Percentiles rank a stretch among this genome's conserved stretches.
Conservation (phyloP, 345 rosid genomes). For the Salix udensis region DNA sequence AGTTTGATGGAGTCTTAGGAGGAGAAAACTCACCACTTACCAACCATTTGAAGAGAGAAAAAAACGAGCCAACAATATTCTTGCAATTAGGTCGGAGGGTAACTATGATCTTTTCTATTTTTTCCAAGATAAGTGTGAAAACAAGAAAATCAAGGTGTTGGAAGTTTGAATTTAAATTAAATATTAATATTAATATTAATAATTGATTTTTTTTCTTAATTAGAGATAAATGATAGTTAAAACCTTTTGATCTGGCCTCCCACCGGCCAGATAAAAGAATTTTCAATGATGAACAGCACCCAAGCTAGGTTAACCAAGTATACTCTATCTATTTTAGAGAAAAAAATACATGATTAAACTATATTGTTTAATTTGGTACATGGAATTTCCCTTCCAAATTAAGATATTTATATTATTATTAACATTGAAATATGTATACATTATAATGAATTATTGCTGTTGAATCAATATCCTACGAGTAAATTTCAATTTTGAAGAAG, state of each 20-base stretch:
- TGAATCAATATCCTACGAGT: too few species aligned
- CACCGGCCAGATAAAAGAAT: not conserved
- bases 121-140: slow-evolving; percentile 36
- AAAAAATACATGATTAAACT: not conserved
- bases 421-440: too few species aligned
- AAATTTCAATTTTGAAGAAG: too few species aligned
- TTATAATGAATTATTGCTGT: too few species aligned
- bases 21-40: slow-evolving; percentile 18
- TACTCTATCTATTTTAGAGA: not conserved
- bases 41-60: slow-evolving; percentile 4
- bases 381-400: not conserved
- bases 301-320: not conserved
- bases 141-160: slow-evolving; percentile 1
- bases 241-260: not conserved
- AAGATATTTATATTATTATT: too few species aligned
- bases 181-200: not conserved
- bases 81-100: slow-evolving; percentile 34
- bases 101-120: slow-evolving; percentile 25
- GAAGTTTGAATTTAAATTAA: slow-evolving; percentile 13
- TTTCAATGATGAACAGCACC: not conserved
- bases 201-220: not conserved
- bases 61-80: slow-evolving; percentile 23
- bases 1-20: slow-evolving; percentile 30
- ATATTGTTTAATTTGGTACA: not conserved
- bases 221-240: not conserved